Base-by-base conservation (phyloP, 2,329 filamentous ascomycete species). In the Colletotrichum liriopes region DNA sequence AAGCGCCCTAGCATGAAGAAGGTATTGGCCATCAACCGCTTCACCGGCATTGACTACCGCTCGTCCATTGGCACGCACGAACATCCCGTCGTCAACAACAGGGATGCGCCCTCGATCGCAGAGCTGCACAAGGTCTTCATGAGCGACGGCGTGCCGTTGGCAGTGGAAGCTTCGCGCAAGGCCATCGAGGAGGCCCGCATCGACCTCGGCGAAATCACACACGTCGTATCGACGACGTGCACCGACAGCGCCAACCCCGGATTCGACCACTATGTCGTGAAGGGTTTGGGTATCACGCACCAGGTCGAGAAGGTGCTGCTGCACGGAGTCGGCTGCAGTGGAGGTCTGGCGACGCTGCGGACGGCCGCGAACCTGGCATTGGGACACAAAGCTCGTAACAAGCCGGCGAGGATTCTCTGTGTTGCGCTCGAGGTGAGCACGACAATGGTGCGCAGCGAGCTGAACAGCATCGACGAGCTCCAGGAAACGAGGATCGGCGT, bases 211-310 rank as follows among this genome's bases (percentile, higher is more conserved):
- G 82, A 90, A 63, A 90, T 93, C 73, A 93, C 91, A 3, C 91
- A 93, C 76, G 84, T 92, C 51, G 90, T 93, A 11, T 88, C 90
- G 32, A 92, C 90, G 0, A 93, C 91, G 6, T 93, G 91, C 78
- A 93, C 91, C 11, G 89, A 93, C 78, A 92, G 90, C 74, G 90
- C 90, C 20, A 93, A 93, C 77, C 91, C 91, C 0, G 91, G 91
- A 1, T 93, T 90, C 77, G 91, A 93, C 75, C 89, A 92, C 78
- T 91, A 85, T 73, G 89, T 93, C 32, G 87, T 87, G 64, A 90
- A 89, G 76, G 82, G 84, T 5, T 81, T 93, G 2, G 89, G 89
- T 0, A 83, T 93, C 39, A 82, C 83, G n/a, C 83, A 86, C 43
- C 82, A 82, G n/a, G 86, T 91, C 2, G 90, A 93, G 76, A 92